phyloP scores from a whole-genome alignment of 805 yeast species.

The Ogataea trehaloabstinens region DNA sequence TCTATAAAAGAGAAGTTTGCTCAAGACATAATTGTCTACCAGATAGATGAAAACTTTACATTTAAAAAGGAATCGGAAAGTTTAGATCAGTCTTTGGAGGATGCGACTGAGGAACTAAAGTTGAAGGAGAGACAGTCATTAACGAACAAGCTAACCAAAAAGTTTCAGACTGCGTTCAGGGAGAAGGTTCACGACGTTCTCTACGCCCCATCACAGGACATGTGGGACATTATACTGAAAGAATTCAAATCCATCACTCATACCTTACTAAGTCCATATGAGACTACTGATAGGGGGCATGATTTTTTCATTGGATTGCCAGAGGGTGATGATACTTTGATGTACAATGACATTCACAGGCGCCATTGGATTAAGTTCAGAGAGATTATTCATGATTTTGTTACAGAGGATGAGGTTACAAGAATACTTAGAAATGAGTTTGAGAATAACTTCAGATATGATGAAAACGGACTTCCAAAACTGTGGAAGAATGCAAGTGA shows the following conservation, averaged over 20 bases:
- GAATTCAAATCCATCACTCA: conserved; percentile 40
- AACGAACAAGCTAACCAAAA: conserved; percentile 44
- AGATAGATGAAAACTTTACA: conserved; percentile 31
- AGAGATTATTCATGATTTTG: conserved; percentile 54
- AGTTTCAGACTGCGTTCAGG: conserved; percentile 44
- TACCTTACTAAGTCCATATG: conserved; percentile 31
- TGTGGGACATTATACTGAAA: conserved; percentile 60
- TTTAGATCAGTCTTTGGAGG: conserved; percentile 31
- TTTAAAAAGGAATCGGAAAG: conserved; percentile 34
- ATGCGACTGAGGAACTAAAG: conserved; percentile 32
- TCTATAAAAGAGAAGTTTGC: conserved; percentile 27
- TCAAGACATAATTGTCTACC: conserved; percentile 33
- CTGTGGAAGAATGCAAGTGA: conserved; percentile 75
- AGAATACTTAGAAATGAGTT: conserved; percentile 72
- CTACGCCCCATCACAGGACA: conserved; percentile 44
- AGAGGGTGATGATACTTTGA: conserved; percentile 38
- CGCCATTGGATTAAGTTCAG: conserved; percentile 67
- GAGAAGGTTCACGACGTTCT: conserved; percentile 50
- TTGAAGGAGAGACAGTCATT: conserved; percentile 42
- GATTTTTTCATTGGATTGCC: conserved; percentile 70
- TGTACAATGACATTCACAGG: conserved; percentile 44
- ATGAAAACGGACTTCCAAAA: conserved; percentile 75
- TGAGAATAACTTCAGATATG: conserved; percentile 82
- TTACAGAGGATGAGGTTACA: conserved; percentile 65
- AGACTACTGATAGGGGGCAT: conserved; percentile 26